These are phyloP conservation scores for Ascoidea tarda DNA, from an alignment of 805 yeast species.

Conservation along the genomic window DNA sequence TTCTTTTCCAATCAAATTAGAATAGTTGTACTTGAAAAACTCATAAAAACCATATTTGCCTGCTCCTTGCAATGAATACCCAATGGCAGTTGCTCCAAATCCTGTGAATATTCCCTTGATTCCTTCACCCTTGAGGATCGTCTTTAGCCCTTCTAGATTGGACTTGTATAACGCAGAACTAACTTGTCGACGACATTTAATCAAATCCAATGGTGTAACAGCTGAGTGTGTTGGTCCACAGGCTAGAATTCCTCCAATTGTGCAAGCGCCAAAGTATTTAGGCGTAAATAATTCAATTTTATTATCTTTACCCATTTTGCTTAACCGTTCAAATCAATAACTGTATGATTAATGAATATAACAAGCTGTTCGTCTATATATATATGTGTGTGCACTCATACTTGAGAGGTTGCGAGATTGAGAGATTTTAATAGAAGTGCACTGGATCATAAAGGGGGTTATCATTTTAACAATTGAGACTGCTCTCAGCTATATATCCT, in stretches of 20 bases:
- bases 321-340: too few relatives aligned
- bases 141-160: constrained; percentile 69
- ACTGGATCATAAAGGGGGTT: too few relatives aligned
- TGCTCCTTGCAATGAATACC: constrained; percentile 93
- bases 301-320: constrained; percentile 3
- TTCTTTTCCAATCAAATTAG: constrained; percentile 51
- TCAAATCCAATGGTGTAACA: constrained; percentile 86
- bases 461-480: too few relatives aligned
- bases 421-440: too few relatives aligned
- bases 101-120: constrained; percentile 70
- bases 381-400: too few relatives aligned
- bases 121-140: constrained; percentile 66
- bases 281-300: constrained; percentile 39
- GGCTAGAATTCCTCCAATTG: constrained; percentile 69
- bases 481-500: too few relatives aligned
- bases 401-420: too few relatives aligned
- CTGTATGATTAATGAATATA: too few relatives aligned
- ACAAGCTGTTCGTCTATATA: too few relatives aligned
- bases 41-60: constrained; percentile 96
- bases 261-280: constrained; percentile 61
- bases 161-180: constrained; percentile 57
- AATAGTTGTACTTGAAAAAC: constrained; percentile 69
- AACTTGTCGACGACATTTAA: constrained; percentile 89
- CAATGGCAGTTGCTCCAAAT: constrained; percentile 81
- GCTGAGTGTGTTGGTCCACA: constrained; percentile 96